A percentile compares a stretch with the other conserved stretches of the same genome.
Conservation (phyloP, 805 yeast species). For the Wickerhamiella azymoides region DNA sequence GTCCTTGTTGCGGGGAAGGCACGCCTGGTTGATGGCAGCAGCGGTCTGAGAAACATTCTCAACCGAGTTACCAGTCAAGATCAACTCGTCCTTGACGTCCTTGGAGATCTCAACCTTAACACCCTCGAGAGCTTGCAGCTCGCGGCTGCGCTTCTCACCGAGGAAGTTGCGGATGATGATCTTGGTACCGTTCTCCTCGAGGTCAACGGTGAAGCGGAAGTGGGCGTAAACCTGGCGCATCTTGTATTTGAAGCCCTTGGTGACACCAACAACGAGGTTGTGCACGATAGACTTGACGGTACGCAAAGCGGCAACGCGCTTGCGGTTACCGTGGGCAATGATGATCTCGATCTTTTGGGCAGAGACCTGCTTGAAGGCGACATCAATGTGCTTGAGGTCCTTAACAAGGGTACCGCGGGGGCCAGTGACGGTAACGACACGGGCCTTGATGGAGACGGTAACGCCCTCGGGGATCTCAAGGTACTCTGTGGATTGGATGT, state of each 20-base stretch:
- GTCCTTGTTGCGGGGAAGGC: slow-evolving; percentile 99
- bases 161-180: slow-evolving; percentile 98
- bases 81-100: slow-evolving; percentile 85
- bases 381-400: slow-evolving; percentile 88
- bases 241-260: slow-evolving; percentile 98
- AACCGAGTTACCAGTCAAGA: slow-evolving; percentile 86
- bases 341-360: slow-evolving; percentile 68
- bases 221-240: slow-evolving; percentile 99
- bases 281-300: slow-evolving; percentile 91
- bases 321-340: slow-evolving; percentile 98
- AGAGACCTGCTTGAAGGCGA: slow-evolving; percentile 68
- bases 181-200: slow-evolving; percentile 60
- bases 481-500: slow-evolving; percentile 74
- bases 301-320: slow-evolving; percentile 99
- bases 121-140: slow-evolving; percentile 75
- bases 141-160: slow-evolving; percentile 97
- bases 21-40: slow-evolving; percentile 95
- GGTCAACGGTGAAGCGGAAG: slow-evolving; percentile 99
- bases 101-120: slow-evolving; percentile 72
- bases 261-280: slow-evolving; percentile 96
- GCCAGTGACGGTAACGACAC: slow-evolving; percentile 80
- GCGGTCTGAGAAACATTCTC: slow-evolving; percentile 97
- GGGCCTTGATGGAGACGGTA: slow-evolving; percentile 78
- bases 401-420: slow-evolving; percentile 93
- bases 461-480: slow-evolving; percentile 89